Evolutionary conservation across 148 eudicot species (phyloP), one percentile per base, ranked within the genome.

Genomic region (Rhododendron ovatum): DNA sequence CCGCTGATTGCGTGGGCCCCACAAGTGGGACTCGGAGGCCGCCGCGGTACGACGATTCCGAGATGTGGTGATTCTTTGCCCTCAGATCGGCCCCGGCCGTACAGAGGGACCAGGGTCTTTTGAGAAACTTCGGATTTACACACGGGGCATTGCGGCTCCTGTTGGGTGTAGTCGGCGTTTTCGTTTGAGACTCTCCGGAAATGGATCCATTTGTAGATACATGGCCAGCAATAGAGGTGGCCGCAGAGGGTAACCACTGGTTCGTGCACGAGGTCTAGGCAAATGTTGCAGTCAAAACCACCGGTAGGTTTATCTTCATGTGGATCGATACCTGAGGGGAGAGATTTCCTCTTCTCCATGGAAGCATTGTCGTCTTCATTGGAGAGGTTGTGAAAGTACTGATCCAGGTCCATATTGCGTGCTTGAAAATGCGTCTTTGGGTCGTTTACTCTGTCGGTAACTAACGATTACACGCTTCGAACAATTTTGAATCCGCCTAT

Each of bases 221-320:
- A 96, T 24, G 97, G 99, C 99, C 99, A 96, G 83, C 99, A 96
- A 80, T 93, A 96, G 85, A 96, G 97, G 85, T 96, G 99, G 17
- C 99, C 99, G 65, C 99, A 95, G 4, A 96, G 86, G 39, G 98
- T 96, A 61, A 96, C 93, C 33, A 96, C 97, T 0, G 99, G 99
- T 41, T 96, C 96, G n/a, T 91, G 93, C 65, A 95, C 97, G 1
- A 84, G 71, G 82, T 96, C 99, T 80, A 95, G 88, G 90, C 99
- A 96, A 3, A 96, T 96, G 83, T 95, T 96, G 91, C 99, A 96
- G 75, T 96, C 98, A 26, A 96, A 96, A 24, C 94, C 95, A 67
- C 87, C 87, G 0, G 93, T 85, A 2, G 89, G 35, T 76, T 87
- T 88, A 20, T 84, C 84, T 39, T 91, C 95, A 2, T 53, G 26